Evolutionary conservation across 768 basidiomycete species (phyloP), one percentile per base, ranked within the genome.

Genomic region (Sarcodon aspratus): DNA sequence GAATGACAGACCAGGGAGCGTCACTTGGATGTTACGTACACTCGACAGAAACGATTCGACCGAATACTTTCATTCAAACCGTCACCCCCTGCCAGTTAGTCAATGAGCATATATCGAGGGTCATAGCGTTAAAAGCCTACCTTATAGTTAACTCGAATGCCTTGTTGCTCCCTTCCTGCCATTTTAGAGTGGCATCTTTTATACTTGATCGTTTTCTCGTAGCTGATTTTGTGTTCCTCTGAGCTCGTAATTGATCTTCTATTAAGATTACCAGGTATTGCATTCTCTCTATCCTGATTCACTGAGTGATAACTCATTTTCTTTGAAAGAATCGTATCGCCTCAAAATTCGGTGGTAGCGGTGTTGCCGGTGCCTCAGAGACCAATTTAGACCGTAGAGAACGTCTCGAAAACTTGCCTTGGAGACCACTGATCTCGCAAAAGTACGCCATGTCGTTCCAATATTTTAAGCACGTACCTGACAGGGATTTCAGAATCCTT

Each of bases 381-480:
- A 85, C 84, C 33, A 96, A 97, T 62, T 84, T 99, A 13, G 95
- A 98, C 71, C 73, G 96, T 53, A 76, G 95, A 50, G 96, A 99
- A 64, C 84, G 95, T 47, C 73, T 98, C 38, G 94, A 50, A 98
- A 98, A 69, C 82, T 99, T 43, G 94, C 93, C 2, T 70, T 97
- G 51, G 94, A 97, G 69, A 97, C 95, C 0, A 97, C 98, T 58
- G 96, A 99, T 66, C 77, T 98, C 47, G 94, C 95, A 36, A 98
- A 97, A 73, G 95, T 87, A 56, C 52, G 75, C 1, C 12, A 10
- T 35, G 18, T 21, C 12, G 36, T 33, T 44, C 33, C 32, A 7
- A 33, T 10, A 33, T 32, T 46, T 4, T 12, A 21, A 36, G 21
- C 7, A 46, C 9, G n/a, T 40, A n/a, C 50, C 11, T 44, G 31